Evolutionary conservation across 176 grass and related monocot genomes (phyloP).

Genomic region (Zizania latifolia): DNA sequence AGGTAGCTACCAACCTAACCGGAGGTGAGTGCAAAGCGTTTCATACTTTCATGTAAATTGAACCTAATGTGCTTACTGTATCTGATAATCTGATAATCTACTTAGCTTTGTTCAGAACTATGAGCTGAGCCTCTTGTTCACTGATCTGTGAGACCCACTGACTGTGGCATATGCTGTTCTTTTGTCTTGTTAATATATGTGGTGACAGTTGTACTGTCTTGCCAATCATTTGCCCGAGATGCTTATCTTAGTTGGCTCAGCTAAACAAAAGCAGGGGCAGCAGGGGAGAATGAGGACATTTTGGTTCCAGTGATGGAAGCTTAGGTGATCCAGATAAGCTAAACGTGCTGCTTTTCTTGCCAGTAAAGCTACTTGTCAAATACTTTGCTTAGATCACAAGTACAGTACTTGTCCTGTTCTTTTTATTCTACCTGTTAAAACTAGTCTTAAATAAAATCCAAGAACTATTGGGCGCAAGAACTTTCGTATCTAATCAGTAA

Average conservation of each 20-base stretch:
- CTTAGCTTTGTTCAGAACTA: background rate
- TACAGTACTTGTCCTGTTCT: background rate
- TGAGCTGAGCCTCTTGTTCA: background rate
- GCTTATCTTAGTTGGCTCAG: background rate
- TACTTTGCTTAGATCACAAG: conserved; percentile 4
- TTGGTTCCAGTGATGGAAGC: conserved; percentile 8
- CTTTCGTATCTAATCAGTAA: no score
- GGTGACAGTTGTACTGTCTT: background rate
- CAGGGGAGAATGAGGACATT: background rate
- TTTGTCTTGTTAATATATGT: background rate
- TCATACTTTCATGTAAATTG: background rate
- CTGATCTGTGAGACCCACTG: background rate
- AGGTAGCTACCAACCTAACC: background rate
- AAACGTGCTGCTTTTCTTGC: conserved; percentile 1
- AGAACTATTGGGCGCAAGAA: no score
- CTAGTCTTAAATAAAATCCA: no score
- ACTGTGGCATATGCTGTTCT: background rate
- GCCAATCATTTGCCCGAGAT: conserved; percentile 13
- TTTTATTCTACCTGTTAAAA: background rate
- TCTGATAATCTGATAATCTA: background rate
- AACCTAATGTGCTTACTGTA: background rate
- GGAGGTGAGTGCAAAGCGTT: background rate
- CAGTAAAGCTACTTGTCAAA: conserved; percentile 16
- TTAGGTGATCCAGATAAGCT: background rate
- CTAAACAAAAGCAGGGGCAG: background rate